Evolutionary conservation across 1,284 basidiomycete genomes (phyloP).

Genomic region (Leccinum pachyderme): DNA sequence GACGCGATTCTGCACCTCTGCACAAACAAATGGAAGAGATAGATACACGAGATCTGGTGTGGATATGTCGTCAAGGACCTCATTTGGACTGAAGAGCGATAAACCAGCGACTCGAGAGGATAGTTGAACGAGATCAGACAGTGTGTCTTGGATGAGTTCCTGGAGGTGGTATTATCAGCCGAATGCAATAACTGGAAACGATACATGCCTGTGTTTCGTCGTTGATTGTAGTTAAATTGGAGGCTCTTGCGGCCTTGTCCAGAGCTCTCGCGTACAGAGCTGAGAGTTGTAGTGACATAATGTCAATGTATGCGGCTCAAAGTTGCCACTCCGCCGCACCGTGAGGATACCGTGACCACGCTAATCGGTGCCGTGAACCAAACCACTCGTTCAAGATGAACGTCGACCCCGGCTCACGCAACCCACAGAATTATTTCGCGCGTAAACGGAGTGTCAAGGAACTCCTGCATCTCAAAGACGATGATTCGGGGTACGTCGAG

Average conservation of each 20-base stretch:
- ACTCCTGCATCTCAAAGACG: conserved; percentile 15
- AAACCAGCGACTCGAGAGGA: conserved; percentile 53
- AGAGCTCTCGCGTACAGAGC: conserved; percentile 47
- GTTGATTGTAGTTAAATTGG: conserved; percentile 44
- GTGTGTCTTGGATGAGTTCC: conserved; percentile 56
- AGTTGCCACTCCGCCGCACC: too few species aligned
- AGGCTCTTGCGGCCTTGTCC: conserved; percentile 42
- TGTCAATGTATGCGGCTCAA: background rate
- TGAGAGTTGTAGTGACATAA: conserved; percentile 40
- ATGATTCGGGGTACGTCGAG: conserved; percentile 37
- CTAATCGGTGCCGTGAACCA: background rate
- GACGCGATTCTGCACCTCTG: conserved; percentile 72
- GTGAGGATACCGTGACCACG: too few species aligned
- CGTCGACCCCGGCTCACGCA: background rate
- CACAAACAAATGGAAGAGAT: conserved; percentile 68
- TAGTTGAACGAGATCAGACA: conserved; percentile 53
- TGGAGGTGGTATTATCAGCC: conserved; percentile 31
- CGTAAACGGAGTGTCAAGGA: conserved; percentile 25
- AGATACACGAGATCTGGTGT: conserved; percentile 82
- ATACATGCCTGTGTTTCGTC: conserved; percentile 49
- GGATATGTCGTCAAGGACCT: conserved; percentile 80
- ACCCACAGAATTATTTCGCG: conserved; percentile 19
- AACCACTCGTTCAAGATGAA: conserved; percentile 10
- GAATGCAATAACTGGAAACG: background rate
- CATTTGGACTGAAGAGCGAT: conserved; percentile 84